These are phyloP conservation scores for Vinca major DNA, from an alignment of 305 asterid genomes.

Conservation along the genomic window DNA sequence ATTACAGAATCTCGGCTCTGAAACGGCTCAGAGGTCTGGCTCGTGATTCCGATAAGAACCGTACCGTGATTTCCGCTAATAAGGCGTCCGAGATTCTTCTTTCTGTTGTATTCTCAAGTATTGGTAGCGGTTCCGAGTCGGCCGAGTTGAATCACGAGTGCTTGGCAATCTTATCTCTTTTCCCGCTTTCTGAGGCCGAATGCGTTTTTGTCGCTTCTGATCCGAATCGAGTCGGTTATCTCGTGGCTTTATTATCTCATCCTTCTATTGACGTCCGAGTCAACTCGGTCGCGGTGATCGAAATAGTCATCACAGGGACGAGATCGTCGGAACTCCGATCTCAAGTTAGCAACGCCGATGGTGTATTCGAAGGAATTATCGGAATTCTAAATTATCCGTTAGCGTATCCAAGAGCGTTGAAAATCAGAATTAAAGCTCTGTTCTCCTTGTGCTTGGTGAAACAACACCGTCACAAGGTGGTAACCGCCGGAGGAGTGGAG, in stretches of 20 bases:
- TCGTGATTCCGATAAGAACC: constrained; percentile 82
- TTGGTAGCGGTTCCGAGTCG: constrained; percentile 26
- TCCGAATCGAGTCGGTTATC: constrained; percentile 36
- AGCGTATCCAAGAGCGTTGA: constrained; percentile 56
- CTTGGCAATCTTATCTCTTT: constrained; percentile 53
- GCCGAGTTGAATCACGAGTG: constrained; percentile 56
- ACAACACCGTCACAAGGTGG: constrained; percentile 79
- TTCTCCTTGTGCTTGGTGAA: constrained; percentile 78
- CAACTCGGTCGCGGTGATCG: constrained; percentile 83
- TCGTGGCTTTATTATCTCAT: constrained; percentile 66
- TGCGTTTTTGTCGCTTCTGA: constrained; percentile 58
- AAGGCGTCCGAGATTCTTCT: constrained; percentile 53
- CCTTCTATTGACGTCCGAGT: constrained; percentile 69
- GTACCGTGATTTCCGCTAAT: constrained; percentile 47
- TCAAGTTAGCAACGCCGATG: constrained; percentile 48
- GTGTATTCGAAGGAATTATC: constrained; percentile 64
- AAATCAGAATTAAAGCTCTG: constrained; percentile 63
- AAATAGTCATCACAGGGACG: constrained; percentile 48
- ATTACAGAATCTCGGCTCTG: constrained; percentile 51
- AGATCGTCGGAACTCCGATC: constrained; percentile 71
- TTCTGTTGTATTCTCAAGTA: constrained; percentile 32
- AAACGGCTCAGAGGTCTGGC: constrained; percentile 57
- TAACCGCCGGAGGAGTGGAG: constrained; percentile 69
- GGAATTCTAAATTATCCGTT: constrained; percentile 56
- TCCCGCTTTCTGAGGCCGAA: constrained; percentile 55